Base-by-base conservation (phyloP, 371 early-diverging fungal genomes). In the Nematocida ausubeli region DNA sequence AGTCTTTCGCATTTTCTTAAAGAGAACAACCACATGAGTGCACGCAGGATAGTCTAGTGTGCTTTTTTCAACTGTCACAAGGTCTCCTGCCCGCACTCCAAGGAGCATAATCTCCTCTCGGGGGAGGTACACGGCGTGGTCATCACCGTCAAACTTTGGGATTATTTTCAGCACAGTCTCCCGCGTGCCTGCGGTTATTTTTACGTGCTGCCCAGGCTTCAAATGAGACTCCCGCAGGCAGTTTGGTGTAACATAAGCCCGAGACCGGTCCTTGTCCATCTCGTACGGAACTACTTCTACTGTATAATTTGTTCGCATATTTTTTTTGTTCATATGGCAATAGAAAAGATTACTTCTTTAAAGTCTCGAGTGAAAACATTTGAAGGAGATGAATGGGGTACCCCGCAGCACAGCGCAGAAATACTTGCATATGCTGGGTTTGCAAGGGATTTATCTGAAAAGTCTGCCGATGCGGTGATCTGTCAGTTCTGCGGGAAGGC, bases 401-500 rank as follows among this genome's bases (percentile, higher is more conserved):
- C 9, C 6, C 49, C 42, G 30, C 35, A 5, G 4, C 32, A 28
- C 16, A 54, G 24, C 54, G 24, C 24, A 7, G 24, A 60, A 62
- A 35, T 6, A 7, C 64, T 75, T 22, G 78, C 78, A 26, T 54
- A 65, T 39, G 68, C 78, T 9, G 78, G 78, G 42, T 75, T 75
- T 28, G 12, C 34, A 14, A 54, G 22, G 35, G 78, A 75, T 28
- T 7, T 22, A 22, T 4, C 30, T 4, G 37, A 22, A 28, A 28
- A 4, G 14, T 19, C 35, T 14, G 14, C 5, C 47, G 78, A 75
- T 37, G 78, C 81, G 32, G 78, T 78, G 14, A 65, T 62, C 60
- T 83, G 84, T 66, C 63, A 80, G 4, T 82, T 66, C 32, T 83
- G 84, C 60, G 28, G 51, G 24, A 83, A 83, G 64, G 42, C 60